Base-by-base conservation (phyloP, 805 yeast genomes). In the Candida maltosa region DNA sequence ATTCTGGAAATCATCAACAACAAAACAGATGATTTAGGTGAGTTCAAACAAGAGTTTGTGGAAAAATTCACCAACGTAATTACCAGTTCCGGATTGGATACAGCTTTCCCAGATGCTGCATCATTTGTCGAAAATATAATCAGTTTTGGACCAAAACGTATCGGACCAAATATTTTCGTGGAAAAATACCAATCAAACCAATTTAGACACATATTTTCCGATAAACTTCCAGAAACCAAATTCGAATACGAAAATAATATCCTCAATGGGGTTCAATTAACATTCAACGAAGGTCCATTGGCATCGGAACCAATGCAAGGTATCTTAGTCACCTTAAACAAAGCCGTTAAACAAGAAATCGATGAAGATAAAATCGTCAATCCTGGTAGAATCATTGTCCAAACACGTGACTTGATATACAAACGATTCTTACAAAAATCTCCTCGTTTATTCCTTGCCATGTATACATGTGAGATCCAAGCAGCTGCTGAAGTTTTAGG, bases 401-500 rank as follows among this genome's bases (percentile, higher is more conserved):
- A 77, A 1, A 77, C 87, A 0, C 78, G 88, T 47, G 89, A 86
- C 42, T 62, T 77, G 2, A 82, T 93, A 27, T 86, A 85, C 50
- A 67, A 72, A 29, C 76, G 79, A 1, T 76, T 91, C 51, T 56
- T 86, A 24, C 81, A 78, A 40, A 83, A 93, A 82, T 80, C 96
- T 0, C 95, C 97, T 6, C 73, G 99, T 39, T 59, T 93, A 31
- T 81, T 84, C 78, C 73, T 94, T 49, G 98, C 98, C 4, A 87
- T 83, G 78, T 93, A 93, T 54, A 70, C 84, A 0, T 89, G 97
- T 68, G 97, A 91, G 46, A 86, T 93, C 46, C 99, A 93, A 60
- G 93, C 97, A 0, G 76, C 95, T 2, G 78, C 96, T 0, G 98
- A 93, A 44, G 97, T 87, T 0, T 67, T 93, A 34, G 98, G 99